Evolutionary conservation across 345 rosid species (phyloP), one percentile per base, ranked within the genome.

Genomic region (Gynandropsis gynandra): DNA sequence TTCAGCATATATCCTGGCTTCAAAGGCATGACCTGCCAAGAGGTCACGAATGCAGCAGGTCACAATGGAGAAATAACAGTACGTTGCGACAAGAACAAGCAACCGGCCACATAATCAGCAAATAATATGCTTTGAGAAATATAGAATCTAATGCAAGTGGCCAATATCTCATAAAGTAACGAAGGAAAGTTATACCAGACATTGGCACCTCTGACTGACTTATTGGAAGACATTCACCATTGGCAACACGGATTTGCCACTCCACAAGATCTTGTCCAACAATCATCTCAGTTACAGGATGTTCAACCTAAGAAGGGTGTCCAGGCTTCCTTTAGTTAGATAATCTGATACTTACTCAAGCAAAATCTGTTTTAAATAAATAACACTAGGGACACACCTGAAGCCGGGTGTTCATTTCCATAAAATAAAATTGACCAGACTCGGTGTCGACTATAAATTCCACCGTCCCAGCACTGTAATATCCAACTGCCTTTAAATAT

Each of bases 221-320:
- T 24, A 80, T 76, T 43, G 98, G 92, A 56, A 90, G 95, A 52
- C 74, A 69, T 63, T 87, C 87, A 29, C 89, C 95, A 72, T 84
- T 90, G 54, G 96, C 98, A 68, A 87, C 82, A 52, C 80, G 74
- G 55, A 90, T 77, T 75, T 90, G 96, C 95, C 96, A 84, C 70
- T 90, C 96, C 39, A 90, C 96, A 48, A 90, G 93, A 82, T 90
- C 98, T 79, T 84, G 93, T 56, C 82, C 80, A 46, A 87, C 87
- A 49, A 90, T 79, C 98, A 90, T 90, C 85, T 87, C 98, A 0
- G 98, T 90, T 58, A 90, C 98, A 52, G 96, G 98, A 79, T 90
- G 96, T 54, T 90, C 98, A 59, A 87, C 95, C 98, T 87, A 63
- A 49, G 56, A 55, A 65, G 12, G 63, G 60, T 31, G 63, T n/a